Evolutionary conservation across 2,329 filamentous ascomycete species (phyloP).

Genomic region (Basipetospora sp.): DNA sequence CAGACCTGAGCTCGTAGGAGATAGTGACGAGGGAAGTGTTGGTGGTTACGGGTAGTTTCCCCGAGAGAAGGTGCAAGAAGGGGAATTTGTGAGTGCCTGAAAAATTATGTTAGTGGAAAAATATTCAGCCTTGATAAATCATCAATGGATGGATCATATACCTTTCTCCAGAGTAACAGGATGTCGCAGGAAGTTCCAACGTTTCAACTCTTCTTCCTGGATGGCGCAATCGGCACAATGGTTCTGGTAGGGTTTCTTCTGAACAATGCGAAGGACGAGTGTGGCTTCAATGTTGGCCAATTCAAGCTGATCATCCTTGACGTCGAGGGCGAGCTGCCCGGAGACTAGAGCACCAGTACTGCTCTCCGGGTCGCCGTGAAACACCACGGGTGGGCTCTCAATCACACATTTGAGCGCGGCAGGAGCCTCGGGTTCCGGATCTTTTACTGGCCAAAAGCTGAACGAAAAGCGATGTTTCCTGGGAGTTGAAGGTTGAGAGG

Average conservation of each 20-base stretch:
- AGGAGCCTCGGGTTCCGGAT: conserved; percentile 23
- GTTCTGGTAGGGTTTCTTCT: conserved; percentile 66
- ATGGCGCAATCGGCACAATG: conserved; percentile 66
- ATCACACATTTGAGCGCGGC: conserved; percentile 44
- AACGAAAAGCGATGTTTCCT: conserved; percentile 24
- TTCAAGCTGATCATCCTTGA: conserved; percentile 51
- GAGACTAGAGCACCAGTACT: conserved; percentile 78
- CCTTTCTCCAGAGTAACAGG: conserved; percentile 37
- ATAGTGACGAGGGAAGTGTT: conserved; percentile 59
- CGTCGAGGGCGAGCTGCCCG: conserved; percentile 60
- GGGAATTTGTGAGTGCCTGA: conserved; percentile 61
- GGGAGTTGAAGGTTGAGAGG: neutral
- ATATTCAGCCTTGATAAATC: too few relatives aligned
- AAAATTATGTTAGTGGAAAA: conserved; percentile 14
- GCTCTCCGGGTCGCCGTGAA: conserved; percentile 59
- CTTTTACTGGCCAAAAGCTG: conserved; percentile 16
- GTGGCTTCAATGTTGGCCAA: conserved; percentile 60
- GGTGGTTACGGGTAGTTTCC: conserved; percentile 71
- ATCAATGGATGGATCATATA: conserved; percentile 13
- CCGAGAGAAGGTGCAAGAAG: conserved; percentile 74
- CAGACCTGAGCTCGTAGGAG: conserved; percentile 63
- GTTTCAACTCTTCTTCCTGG: conserved; percentile 58
- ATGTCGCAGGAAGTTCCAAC: conserved; percentile 60
- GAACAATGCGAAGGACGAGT: conserved; percentile 54
- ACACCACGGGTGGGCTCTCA: conserved; percentile 74